A percentile compares a stretch with the other conserved stretches of the same genome.
These are phyloP conservation scores for Cicer chorassanicum DNA, from an alignment of 306 rosid genomes.

Conservation along the genomic window DNA sequence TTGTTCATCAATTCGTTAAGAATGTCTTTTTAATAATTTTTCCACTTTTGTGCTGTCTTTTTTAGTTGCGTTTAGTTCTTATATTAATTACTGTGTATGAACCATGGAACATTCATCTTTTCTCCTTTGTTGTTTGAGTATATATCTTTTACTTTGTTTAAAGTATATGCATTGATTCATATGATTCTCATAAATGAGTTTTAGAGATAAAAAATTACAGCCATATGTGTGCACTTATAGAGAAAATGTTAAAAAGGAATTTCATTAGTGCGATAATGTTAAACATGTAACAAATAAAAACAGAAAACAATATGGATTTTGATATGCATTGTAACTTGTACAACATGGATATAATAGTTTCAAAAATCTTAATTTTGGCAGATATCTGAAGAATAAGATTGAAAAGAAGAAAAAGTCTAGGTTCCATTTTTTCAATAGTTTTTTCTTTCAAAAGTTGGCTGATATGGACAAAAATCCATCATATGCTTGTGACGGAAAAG, in stretches of 20 bases:
- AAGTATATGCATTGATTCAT: neutral
- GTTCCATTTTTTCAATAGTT: conserved; percentile 81
- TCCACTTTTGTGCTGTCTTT: neutral
- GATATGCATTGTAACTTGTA: neutral
- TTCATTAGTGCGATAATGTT: neutral
- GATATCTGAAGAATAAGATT: conserved; percentile 76
- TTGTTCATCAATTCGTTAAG: neutral
- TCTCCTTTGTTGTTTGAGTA: neutral
- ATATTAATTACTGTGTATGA: neutral
- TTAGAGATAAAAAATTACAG: conserved; percentile 14
- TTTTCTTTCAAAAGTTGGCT: conserved; percentile 83
- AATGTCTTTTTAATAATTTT: neutral
- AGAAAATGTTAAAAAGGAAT: neutral
- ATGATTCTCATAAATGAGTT: conserved; percentile 9
- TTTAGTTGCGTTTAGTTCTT: conserved; percentile 8
- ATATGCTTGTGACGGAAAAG: conserved; percentile 68
- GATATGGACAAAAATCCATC: conserved; percentile 82
- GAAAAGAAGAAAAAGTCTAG: conserved; percentile 57
- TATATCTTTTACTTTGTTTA: neutral
- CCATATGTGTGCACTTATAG: conserved; percentile 2
- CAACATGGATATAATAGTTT: neutral
- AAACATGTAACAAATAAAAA: neutral
- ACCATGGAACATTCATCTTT: conserved; percentile 1
- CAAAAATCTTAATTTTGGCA: conserved; percentile 43
- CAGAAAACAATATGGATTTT: neutral